Conservation (phyloP, 306 rosid species). For the Gastrolobium villosum region DNA sequence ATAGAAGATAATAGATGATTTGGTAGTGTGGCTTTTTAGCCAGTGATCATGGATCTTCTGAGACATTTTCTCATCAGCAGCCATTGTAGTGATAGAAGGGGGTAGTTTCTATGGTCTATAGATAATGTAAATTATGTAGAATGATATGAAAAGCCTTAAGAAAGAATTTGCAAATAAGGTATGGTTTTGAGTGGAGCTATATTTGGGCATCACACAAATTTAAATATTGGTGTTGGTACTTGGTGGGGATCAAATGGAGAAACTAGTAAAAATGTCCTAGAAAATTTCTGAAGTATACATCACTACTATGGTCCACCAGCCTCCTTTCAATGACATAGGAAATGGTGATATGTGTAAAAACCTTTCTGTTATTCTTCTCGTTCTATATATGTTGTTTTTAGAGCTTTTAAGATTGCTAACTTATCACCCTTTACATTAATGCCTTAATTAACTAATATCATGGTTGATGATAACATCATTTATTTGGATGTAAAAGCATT, state of each 20-base stretch:
- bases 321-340: neutral
- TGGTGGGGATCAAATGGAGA: neutral
- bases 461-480: neutral
- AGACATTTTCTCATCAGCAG: conserved; percentile 1
- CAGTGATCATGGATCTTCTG: neutral
- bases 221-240: neutral
- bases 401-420: neutral
- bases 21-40: neutral
- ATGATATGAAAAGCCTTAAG: neutral
- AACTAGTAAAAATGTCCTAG: too few species aligned
- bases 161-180: neutral
- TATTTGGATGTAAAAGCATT: neutral
- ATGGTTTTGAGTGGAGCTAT: neutral
- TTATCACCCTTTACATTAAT: neutral
- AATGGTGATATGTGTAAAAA: neutral
- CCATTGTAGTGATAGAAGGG: neutral
- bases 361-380: neutral
- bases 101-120: neutral
- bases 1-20: neutral
- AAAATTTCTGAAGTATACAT: too few species aligned
- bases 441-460: neutral
- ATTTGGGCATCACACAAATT: neutral
- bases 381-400: neutral
- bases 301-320: too few species aligned
- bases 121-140: neutral